Evolutionary conservation across 192 early-diverging fungal genomes (phyloP).

Genomic region (Spizellomyces sp.): DNA sequence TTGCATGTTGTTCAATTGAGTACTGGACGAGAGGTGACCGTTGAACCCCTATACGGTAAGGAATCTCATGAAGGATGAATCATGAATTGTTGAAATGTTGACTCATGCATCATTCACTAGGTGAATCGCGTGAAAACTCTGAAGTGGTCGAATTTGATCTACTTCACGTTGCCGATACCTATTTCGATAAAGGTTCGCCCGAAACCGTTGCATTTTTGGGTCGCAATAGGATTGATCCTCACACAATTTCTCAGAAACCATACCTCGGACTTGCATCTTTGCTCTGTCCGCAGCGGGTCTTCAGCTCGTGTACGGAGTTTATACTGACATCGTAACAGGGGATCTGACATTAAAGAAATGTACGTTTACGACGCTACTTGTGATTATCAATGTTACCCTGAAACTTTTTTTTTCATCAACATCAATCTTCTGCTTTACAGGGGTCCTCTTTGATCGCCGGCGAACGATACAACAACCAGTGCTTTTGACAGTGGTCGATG

Average conservation of each 20-base stretch:
- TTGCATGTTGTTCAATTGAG: conserved; percentile 5
- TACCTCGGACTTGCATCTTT: conserved; percentile 4
- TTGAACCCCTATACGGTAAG: too few relatives aligned
- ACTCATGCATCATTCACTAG: too few relatives aligned
- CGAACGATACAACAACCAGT: background rate
- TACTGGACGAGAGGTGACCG: background rate
- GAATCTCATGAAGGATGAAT: too few relatives aligned
- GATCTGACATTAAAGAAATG: background rate
- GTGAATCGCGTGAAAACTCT: too few relatives aligned
- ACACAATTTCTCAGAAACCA: too few relatives aligned
- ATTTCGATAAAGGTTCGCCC: background rate
- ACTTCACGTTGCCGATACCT: background rate
- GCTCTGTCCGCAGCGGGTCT: background rate
- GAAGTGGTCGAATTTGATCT: too few relatives aligned
- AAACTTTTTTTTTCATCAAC: too few relatives aligned
- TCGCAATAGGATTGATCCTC: too few relatives aligned
- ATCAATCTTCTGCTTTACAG: background rate
- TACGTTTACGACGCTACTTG: too few relatives aligned
- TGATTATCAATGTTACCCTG: too few relatives aligned
- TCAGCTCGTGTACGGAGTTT: background rate
- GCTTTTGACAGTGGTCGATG: conserved; percentile 8
- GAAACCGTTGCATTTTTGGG: too few relatives aligned
- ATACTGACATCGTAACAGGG: background rate
- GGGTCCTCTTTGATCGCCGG: background rate
- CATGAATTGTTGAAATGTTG: too few relatives aligned